Base-by-base conservation (phyloP, 2,329 filamentous ascomycete genomes). In the Aaosphaeria pasadenensis region DNA sequence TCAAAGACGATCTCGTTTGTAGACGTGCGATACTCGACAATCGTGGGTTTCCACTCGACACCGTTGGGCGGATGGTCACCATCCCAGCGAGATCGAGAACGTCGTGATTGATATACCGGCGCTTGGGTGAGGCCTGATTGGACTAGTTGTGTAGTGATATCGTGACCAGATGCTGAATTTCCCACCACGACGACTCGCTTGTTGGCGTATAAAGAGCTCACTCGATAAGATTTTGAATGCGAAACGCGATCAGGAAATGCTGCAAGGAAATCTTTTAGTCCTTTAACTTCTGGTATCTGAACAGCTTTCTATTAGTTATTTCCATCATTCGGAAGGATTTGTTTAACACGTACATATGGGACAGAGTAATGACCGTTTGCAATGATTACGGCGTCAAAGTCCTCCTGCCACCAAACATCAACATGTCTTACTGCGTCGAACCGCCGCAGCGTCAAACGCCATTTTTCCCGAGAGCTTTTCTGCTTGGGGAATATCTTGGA, bases 351-450 rank as follows among this genome's bases (percentile, higher is more conserved):
- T 41, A 41, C 39, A 52, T 53, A 66, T 11, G 65, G 63, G 7
- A 67, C 54, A 5, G 62, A 61, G 38, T 66, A 67, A 47, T 69
- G 65, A 3, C 65, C 63, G 38, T 64, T 67, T 11, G 63, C 64
- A n/a, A 69, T 49, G 17, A 67, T 49, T 1, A 67, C 47, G 7
- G 62, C 63, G 48, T 69, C 71, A 71, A 80, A 82, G 0, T 63
- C 54, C 30, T 82, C 78, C 42, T 76, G 67, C 78, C 79, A 81
- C 79, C 79, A 82, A 1, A 73, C 41, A 47, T 83, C 79, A 0
- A 77, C 66, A 6, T 72, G 62, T 1, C 67, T 64, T 1, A 69
- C 54, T 0, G 69, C 53, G 44, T 81, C 77, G 39, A 78, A 64
- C 48, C 72, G 74, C 7, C 78, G 66, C 1, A 82, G 63, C 0